These are phyloP conservation scores for Aeschynomene evenia DNA, from an alignment of 306 rosid species.

Conservation along the genomic window DNA sequence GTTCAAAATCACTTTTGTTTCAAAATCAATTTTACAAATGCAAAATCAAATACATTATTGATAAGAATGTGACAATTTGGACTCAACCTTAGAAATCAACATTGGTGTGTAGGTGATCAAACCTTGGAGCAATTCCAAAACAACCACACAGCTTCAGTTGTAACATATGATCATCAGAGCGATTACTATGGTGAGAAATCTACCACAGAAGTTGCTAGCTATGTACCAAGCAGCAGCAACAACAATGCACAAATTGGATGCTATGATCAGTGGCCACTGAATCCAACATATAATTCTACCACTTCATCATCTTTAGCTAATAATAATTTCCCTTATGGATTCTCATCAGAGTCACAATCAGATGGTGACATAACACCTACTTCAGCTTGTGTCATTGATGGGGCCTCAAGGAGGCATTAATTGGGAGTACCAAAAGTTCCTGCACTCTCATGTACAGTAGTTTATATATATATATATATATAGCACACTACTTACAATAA, in stretches of 20 bases:
- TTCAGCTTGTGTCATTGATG: slow-evolving; percentile 13
- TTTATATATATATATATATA: no score
- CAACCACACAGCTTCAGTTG: slow-evolving; percentile 6
- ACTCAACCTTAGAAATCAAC: not conserved
- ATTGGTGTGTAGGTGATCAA: slow-evolving; percentile 39
- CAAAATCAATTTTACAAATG: no score
- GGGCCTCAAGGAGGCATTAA: slow-evolving; percentile 23
- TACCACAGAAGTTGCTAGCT: slow-evolving; percentile 16
- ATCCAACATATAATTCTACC: slow-evolving; percentile 19
- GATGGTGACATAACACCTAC: slow-evolving; percentile 51
- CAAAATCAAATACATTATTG: no score
- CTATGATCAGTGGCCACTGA: slow-evolving; percentile 41
- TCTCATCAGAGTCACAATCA: slow-evolving; percentile 46
- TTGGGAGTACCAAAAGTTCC: not conserved
- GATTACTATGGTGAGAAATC: slow-evolving; percentile 32
- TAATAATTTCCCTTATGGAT: slow-evolving; percentile 31
- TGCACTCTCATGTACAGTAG: not conserved
- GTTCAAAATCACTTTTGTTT: no score
- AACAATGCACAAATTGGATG: slow-evolving; percentile 34
- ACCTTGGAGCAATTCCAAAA: slow-evolving; percentile 29
- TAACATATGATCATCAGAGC: slow-evolving; percentile 32
- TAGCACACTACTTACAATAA: not conserved
- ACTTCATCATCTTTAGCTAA: slow-evolving; percentile 8
- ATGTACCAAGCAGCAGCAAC: slow-evolving; percentile 20
- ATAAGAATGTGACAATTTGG: not conserved